Percentiles rank a stretch among this genome's conserved stretches.
Evolutionary conservation across 2,329 filamentous ascomycete genomes (phyloP).

Genomic region (Arthrobotrys pseudoclavata): DNA sequence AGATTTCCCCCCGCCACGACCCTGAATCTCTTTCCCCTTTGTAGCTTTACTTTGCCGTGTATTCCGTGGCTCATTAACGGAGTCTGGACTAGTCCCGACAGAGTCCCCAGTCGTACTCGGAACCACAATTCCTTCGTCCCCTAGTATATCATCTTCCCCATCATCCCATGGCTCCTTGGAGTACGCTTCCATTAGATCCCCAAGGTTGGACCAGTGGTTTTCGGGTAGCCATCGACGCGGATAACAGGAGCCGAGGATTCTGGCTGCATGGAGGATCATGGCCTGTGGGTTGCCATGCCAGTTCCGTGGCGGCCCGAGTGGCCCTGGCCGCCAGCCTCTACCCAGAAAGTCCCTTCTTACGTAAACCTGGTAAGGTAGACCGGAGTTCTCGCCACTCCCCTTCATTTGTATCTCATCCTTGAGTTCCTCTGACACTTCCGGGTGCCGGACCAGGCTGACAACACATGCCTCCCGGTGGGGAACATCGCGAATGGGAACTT

Average conservation of each 20-base stretch:
- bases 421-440: neutral
- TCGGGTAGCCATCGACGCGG: neutral
- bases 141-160: neutral
- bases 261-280: neutral
- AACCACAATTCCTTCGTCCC: too few relatives aligned
- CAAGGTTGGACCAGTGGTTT: neutral
- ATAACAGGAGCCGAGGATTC: neutral
- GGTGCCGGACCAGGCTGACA: neutral
- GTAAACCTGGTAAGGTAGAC: neutral
- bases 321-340: neutral
- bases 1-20: too few relatives aligned
- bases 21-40: too few relatives aligned
- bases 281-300: neutral
- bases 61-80: too few relatives aligned
- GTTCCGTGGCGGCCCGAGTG: neutral
- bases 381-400: neutral
- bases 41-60: too few relatives aligned
- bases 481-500: neutral
- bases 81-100: too few relatives aligned
- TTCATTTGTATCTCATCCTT: neutral
- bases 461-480: neutral
- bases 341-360: neutral
- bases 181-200: neutral
- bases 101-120: too few relatives aligned
- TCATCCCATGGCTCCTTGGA: neutral